A percentile compares a stretch with the other conserved stretches of the same genome.
Conservation (phyloP, 1,139 yeast species). For the Zhuliangozyma parablackwelliae region DNA sequence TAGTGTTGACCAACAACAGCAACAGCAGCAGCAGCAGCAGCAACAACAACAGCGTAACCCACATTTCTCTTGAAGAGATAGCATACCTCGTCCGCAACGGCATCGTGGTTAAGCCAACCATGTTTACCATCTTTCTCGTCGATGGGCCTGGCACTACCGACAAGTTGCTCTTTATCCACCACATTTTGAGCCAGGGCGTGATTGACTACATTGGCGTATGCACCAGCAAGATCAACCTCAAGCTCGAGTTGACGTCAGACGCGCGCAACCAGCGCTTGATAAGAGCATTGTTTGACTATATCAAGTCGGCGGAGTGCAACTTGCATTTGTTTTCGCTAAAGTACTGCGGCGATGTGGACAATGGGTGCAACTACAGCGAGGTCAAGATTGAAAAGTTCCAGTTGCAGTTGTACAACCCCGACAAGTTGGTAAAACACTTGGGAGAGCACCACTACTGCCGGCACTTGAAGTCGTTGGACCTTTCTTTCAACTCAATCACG, state of each 20-base stretch:
- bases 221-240: slow-evolving; percentile 1
- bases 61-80: not conserved
- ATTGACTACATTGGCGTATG: not conserved
- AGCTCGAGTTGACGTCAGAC: slow-evolving; percentile 1
- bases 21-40: no score
- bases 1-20: no score
- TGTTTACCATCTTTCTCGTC: slow-evolving; percentile 1
- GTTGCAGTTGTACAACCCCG: slow-evolving; percentile 3
- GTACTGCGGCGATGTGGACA: slow-evolving; percentile 1
- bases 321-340: slow-evolving; percentile 3
- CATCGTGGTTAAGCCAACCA: not conserved
- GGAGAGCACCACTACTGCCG: slow-evolving; percentile 3
- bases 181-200: not conserved
- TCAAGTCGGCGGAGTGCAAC: not conserved
- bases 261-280: not conserved
- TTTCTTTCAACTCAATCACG: slow-evolving; percentile 19
- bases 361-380: not conserved
- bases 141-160: slow-evolving; percentile 1
- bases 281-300: not conserved
- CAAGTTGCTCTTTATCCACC: slow-evolving; percentile 1
- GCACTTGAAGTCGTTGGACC: slow-evolving; percentile 15
- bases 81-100: not conserved
- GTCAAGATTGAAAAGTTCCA: slow-evolving; percentile 5
- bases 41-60: no score
- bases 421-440: slow-evolving; percentile 10